A percentile compares a stretch with the other conserved stretches of the same genome.
These are phyloP conservation scores for Phallus indusiatus DNA, from an alignment of 768 basidiomycete genomes.

Conservation along the genomic window DNA sequence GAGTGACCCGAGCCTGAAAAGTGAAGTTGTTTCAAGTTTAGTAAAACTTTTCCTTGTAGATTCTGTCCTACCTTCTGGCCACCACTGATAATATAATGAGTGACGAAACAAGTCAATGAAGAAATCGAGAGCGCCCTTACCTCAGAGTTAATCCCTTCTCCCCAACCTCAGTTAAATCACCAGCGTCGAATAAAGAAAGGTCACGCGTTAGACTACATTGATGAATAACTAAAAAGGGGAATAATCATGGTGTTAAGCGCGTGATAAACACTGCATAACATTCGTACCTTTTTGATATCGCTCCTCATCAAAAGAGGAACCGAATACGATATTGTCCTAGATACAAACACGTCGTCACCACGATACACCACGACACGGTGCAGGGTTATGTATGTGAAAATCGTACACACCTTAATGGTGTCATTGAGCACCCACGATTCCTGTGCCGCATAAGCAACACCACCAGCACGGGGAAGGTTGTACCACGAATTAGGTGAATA, in stretches of 20 bases:
- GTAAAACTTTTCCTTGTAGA: no score
- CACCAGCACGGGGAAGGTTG: slow-evolving; percentile 33
- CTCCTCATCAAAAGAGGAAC: slow-evolving; percentile 32
- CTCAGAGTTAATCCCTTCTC: slow-evolving; percentile 35
- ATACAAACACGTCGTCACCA: no score
- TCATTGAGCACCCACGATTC: slow-evolving; percentile 42
- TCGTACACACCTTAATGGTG: slow-evolving; percentile 23
- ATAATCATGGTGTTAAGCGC: background rate
- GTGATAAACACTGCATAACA: background rate
- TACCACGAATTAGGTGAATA: slow-evolving; percentile 27
- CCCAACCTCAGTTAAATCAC: slow-evolving; percentile 29
- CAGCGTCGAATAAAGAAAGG: slow-evolving; percentile 25
- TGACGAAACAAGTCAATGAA: background rate
- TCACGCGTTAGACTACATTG: slow-evolving; percentile 28
- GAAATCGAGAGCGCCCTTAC: background rate
- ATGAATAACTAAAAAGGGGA: slow-evolving; percentile 20
- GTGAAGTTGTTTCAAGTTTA: no score
- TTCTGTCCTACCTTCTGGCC: background rate
- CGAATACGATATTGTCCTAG: slow-evolving; percentile 44
- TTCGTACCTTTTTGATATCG: slow-evolving; percentile 32
- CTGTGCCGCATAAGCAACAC: slow-evolving; percentile 40
- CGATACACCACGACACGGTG: no score
- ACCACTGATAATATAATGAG: background rate
- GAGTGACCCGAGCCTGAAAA: no score
- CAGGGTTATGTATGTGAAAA: background rate